Evolutionary conservation across 768 basidiomycete genomes (phyloP).

Genomic region (Boletus pseudopeckii): DNA sequence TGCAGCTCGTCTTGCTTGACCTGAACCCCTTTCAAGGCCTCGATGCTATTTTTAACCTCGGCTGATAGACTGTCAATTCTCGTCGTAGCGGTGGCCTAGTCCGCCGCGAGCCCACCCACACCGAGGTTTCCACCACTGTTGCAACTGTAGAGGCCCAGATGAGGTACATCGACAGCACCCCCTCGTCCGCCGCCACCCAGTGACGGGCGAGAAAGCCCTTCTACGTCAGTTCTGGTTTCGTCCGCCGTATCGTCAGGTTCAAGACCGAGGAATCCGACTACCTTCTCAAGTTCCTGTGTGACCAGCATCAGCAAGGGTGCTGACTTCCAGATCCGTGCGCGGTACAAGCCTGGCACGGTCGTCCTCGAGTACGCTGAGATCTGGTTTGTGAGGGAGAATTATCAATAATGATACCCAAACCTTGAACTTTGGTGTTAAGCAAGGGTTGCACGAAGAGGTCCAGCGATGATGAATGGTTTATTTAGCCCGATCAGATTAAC

Average conservation of each 20-base stretch:
- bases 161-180: conserved; percentile 20
- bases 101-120: background rate
- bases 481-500: no score
- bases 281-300: background rate
- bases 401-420: no score
- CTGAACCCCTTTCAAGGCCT: no score
- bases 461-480: no score
- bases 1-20: no score
- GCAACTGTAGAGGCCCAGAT: background rate
- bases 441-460: no score
- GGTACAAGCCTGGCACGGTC: background rate
- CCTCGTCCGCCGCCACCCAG: conserved; percentile 55
- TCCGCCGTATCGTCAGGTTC: conserved; percentile 1
- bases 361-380: no score
- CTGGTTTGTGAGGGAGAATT: no score
- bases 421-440: no score
- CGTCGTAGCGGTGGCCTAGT: background rate
- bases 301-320: background rate
- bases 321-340: background rate
- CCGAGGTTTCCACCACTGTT: background rate
- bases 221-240: conserved; percentile 54
- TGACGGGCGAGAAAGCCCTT: conserved; percentile 45
- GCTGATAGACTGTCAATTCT: no score
- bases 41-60: no score
- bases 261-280: conserved; percentile 52